Conservation (phyloP, 179 eudicot genomes). For the Sideroxylon spinosum region DNA sequence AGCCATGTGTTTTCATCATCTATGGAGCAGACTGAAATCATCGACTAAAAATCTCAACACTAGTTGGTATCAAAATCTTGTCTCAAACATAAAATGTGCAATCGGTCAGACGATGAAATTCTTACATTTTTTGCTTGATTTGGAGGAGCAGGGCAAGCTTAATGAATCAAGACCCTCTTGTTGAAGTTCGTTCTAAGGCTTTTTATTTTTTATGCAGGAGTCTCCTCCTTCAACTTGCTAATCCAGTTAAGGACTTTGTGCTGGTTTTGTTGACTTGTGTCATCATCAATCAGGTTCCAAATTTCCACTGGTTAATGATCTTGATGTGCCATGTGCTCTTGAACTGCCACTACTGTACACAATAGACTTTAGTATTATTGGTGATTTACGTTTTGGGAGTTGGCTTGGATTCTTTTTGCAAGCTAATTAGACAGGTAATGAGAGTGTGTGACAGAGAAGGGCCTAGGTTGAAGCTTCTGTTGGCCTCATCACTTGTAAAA, state of each 20-base stretch:
- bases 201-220: constrained; percentile 14
- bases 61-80: not conserved
- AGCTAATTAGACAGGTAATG: no score
- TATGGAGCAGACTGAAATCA: no score
- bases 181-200: not conserved
- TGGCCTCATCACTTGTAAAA: no score
- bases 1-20: no score
- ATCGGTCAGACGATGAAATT: no score
- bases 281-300: not conserved
- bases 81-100: not conserved
- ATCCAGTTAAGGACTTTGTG: not conserved
- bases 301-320: not conserved
- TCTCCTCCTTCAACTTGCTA: constrained; percentile 6
- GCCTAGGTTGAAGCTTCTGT: no score
- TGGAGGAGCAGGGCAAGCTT: not conserved
- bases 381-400: no score
- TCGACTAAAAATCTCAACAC: no score
- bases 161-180: not conserved
- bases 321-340: not conserved
- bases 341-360: constrained; percentile 8
- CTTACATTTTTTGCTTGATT: not conserved
- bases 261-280: not conserved
- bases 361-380: not conserved
- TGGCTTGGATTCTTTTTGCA: no score
- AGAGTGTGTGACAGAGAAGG: no score